These are phyloP conservation scores for Pyricularia grisea DNA, from an alignment of 2,329 filamentous ascomycete genomes.

Conservation along the genomic window DNA sequence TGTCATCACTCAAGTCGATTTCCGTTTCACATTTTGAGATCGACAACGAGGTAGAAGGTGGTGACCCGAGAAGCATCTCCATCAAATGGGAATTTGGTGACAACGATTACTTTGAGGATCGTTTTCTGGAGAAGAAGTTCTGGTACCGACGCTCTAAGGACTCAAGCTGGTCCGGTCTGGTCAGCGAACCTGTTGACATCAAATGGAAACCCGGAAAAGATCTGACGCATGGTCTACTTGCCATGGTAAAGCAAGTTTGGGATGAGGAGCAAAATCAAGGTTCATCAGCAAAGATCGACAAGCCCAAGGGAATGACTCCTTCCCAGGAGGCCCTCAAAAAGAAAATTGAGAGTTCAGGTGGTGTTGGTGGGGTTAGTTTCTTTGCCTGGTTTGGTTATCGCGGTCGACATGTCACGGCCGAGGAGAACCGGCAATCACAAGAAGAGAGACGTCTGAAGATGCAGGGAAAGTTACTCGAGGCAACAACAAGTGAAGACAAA, in stretches of 20 bases:
- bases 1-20: slow-evolving; percentile 56
- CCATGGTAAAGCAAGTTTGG: slow-evolving; percentile 60
- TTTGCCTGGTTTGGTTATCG: slow-evolving; percentile 84
- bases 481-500: slow-evolving; percentile 39
- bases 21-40: slow-evolving; percentile 76
- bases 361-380: slow-evolving; percentile 64
- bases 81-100: slow-evolving; percentile 70
- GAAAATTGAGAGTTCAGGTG: slow-evolving; percentile 26
- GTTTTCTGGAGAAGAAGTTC: slow-evolving; percentile 81
- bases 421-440: slow-evolving; percentile 57
- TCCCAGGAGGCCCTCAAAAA: slow-evolving; percentile 22
- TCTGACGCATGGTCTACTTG: slow-evolving; percentile 69
- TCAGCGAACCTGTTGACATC: slow-evolving; percentile 83
- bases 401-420: slow-evolving; percentile 58
- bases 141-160: slow-evolving; percentile 61
- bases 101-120: slow-evolving; percentile 77
- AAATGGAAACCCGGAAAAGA: slow-evolving; percentile 83
- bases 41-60: slow-evolving; percentile 39
- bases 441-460: slow-evolving; percentile 39
- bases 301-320: slow-evolving; percentile 28
- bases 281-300: slow-evolving; percentile 18
- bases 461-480: slow-evolving; percentile 32
- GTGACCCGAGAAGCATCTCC: slow-evolving; percentile 71
- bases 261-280: slow-evolving; percentile 41
- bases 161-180: slow-evolving; percentile 64